Base-by-base conservation (phyloP, 106 monocot species). In the Iris macrosiphon region DNA sequence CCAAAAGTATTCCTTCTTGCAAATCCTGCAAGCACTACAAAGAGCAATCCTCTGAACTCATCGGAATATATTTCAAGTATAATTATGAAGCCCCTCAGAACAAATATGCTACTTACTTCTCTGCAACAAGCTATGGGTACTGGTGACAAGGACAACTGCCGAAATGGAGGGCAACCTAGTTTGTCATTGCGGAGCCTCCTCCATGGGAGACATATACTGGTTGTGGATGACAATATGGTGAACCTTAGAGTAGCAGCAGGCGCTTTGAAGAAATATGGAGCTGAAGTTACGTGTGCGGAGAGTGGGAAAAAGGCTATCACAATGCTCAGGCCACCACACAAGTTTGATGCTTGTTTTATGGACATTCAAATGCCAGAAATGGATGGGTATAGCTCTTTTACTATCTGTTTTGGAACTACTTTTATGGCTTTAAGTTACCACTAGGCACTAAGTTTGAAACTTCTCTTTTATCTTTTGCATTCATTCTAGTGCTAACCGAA, bases 331-430 rank as follows among this genome's bases (percentile, higher is more conserved):
- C 88, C 88, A 50, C 83, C 82, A 4, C 82, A 88, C 41, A 47
- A 67, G 12, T 88, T 88, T 61, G 82, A 88, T 64, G 88, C 88
- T 53, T 88, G 88, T 47, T 88, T 88, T 52, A 88, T 88, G 88
- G 88, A 88, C 60, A 88, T 88, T 63, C 88, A 88, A 69, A 88
- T 88, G 88, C 88, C 88, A 37, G 83, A 79, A 60, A 83, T 88
- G 62, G 88, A 88, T 56, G 88, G 83, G 88, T 88, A 76, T 25
- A 22, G 40, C 3, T 32, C 7, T 11, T 27, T 27, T 53, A 28
- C 17, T 16, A 43, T 30, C n/a, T n/a, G n/a, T n/a, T n/a, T n/a
- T n/a, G n/a, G n/a, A n/a, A n/a, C n/a, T n/a, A n/a, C n/a, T n/a
- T n/a, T n/a, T n/a, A n/a, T n/a, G n/a, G n/a, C n/a, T n/a, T n/a